phyloP scores from a whole-genome alignment of 257 asterid genomes.

The Cynanchum wilfordii region DNA sequence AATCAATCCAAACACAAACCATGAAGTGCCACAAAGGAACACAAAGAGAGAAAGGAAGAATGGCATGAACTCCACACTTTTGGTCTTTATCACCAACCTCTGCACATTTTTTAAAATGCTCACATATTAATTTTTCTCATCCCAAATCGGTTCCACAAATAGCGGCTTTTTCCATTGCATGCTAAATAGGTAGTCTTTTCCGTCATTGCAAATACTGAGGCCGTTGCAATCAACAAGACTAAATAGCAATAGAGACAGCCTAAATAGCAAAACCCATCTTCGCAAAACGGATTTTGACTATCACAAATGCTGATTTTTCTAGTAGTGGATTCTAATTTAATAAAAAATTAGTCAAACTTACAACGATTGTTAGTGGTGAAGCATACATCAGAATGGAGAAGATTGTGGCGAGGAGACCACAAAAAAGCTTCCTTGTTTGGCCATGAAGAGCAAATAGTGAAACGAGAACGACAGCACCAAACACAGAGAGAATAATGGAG shows the following conservation, averaged over 20 bases:
- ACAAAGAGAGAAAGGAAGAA: slow-evolving; percentile 64
- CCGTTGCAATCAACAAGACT: too few relatives aligned
- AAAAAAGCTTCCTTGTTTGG: slow-evolving; percentile 46
- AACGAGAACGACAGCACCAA: slow-evolving; percentile 45
- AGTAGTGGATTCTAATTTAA: too few relatives aligned
- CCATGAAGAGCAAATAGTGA: slow-evolving; percentile 67
- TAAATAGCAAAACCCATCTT: too few relatives aligned
- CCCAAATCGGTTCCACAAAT: too few relatives aligned
- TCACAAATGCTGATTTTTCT: too few relatives aligned
- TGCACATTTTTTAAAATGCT: slow-evolving; percentile 28
- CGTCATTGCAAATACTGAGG: too few relatives aligned
- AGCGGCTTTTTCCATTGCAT: too few relatives aligned
- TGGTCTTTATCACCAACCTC: slow-evolving; percentile 77
- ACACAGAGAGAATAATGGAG: slow-evolving; percentile 33
- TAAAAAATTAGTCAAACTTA: too few relatives aligned
- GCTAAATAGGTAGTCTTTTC: too few relatives aligned
- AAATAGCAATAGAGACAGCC: too few relatives aligned
- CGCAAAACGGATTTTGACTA: too few relatives aligned
- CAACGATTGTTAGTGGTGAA: slow-evolving; percentile 71
- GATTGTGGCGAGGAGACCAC: slow-evolving; percentile 70
- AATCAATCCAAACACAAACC: slow-evolving; percentile 74
- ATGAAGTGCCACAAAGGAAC: slow-evolving; percentile 73
- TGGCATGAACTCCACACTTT: slow-evolving; percentile 88
- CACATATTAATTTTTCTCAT: too few relatives aligned
- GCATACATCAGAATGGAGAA: slow-evolving; percentile 87